Base-by-base conservation (phyloP, 164 flowering plant genomes). In the Santalum album region DNA sequence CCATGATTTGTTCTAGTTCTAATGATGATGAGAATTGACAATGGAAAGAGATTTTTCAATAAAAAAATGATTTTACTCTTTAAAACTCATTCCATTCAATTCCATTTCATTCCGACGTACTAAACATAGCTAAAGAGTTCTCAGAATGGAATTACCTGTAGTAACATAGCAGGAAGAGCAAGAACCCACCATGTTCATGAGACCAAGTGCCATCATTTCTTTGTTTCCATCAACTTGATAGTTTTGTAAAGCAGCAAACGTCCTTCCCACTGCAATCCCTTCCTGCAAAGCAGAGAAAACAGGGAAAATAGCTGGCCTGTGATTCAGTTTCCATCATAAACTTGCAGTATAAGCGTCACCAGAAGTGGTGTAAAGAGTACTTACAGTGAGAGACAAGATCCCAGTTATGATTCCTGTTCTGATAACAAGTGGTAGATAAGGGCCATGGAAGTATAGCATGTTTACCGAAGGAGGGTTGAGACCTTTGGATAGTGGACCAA, bases 201-300 rank as follows among this genome's bases (percentile, higher is more conserved):
- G 29, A 19, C 96, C 96, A 48, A 86, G 66, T 17, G 96, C 88
- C 18, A 80, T 60, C 92, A 86, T 86, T 49, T 89, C 96, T 63
- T 85, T 85, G 76, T 85, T 88, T 17, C 94, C 96, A 61, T 88
- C 90, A 19, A 88, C 71, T 24, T 81, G 83, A 58, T 88, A 83
- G 21, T 79, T 83, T 63, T 77, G 76, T 17, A 86, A 35, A 0
- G 84, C 55, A 15, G 96, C 87, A 68, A 89, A 86, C 12, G 87
- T 78, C 42, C 96, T 70, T 12, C 94, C 94, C 9, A 89, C 85
- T 9, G 94, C 94, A 56, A 85, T 76, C 17, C 88, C 90, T 69
- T 89, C 96, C 96, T 88, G 34, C 23, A 27, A 36, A 25, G 6
- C 50, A 23, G 18, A 23, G 25, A 46, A 46, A 1, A 5, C 21